Percentiles rank a stretch among this genome's conserved stretches.
These are phyloP conservation scores for Fraxinus pennsylvanica DNA, from an alignment of 257 asterid species.

Conservation along the genomic window DNA sequence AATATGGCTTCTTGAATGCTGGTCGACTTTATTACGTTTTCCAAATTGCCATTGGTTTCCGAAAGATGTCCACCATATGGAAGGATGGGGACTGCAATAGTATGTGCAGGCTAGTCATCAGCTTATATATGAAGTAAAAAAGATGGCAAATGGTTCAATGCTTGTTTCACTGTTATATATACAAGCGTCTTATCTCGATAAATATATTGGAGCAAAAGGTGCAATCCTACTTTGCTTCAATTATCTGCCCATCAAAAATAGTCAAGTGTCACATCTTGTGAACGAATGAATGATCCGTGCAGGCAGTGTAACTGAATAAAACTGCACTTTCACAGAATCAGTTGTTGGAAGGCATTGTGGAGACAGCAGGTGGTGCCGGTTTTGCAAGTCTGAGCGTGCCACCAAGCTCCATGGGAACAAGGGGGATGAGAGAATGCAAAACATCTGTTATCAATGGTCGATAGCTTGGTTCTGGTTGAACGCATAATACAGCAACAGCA, in stretches of 20 bases:
- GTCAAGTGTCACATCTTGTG: not conserved
- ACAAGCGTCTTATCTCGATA: not conserved
- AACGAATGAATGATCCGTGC: not conserved
- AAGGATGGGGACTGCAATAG: not conserved
- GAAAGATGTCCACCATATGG: not conserved
- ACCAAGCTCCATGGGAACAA: slow-evolving; percentile 66
- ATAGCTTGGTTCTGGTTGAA: slow-evolving; percentile 82
- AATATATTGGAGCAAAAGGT: not conserved
- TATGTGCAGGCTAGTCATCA: not conserved
- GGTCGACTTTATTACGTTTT: not conserved
- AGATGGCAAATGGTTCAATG: not conserved
- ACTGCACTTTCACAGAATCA: not conserved
- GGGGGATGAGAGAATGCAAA: slow-evolving; percentile 76
- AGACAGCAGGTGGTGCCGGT: slow-evolving; percentile 9
- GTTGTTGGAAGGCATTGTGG: slow-evolving; percentile 16
- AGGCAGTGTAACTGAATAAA: not conserved
- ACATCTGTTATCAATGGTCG: slow-evolving; percentile 80
- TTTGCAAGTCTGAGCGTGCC: slow-evolving; percentile 55
- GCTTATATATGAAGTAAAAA: not conserved
- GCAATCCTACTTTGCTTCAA: not conserved
- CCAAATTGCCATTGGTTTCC: not conserved
- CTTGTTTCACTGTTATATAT: not conserved
- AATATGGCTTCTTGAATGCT: not conserved
- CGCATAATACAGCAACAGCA: slow-evolving; percentile 77
- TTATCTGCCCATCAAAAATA: not conserved